Conservation (phyloP, 768 basidiomycete species). For the Boletellus ananiceps region DNA sequence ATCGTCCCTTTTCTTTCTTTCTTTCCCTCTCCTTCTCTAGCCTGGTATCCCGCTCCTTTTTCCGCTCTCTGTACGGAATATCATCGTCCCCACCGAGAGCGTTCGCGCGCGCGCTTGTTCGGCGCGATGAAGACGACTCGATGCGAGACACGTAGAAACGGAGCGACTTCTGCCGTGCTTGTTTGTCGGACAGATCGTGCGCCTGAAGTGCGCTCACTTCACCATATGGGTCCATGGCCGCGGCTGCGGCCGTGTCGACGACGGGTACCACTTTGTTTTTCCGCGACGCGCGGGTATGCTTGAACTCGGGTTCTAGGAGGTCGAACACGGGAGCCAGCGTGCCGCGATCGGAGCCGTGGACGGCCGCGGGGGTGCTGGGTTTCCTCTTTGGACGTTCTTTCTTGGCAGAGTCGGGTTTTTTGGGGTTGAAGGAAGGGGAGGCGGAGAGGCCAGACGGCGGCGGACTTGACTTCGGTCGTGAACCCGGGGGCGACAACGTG, state of each 20-base stretch:
- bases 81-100: constrained; percentile 92
- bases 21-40: constrained; percentile 42
- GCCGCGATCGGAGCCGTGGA: constrained; percentile 12
- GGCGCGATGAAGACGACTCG: constrained; percentile 70
- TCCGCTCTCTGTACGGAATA: constrained; percentile 79
- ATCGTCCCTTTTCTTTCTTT: constrained; percentile 29
- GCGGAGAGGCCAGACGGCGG: not conserved
- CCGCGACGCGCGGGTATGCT: constrained; percentile 34
- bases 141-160: constrained; percentile 94
- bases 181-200: constrained; percentile 81
- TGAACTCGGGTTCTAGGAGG: constrained; percentile 77
- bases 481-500: constrained; percentile 1
- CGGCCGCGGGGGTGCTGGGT: constrained; percentile 40
- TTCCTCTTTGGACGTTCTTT: constrained; percentile 54
- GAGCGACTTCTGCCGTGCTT: constrained; percentile 72
- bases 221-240: constrained; percentile 49
- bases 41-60: constrained; percentile 56
- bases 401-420: constrained; percentile 5
- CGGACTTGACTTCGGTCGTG: constrained; percentile 2
- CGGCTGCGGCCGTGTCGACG: constrained; percentile 6
- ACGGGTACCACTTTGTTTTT: constrained; percentile 8
- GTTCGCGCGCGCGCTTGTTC: constrained; percentile 65
- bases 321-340: constrained; percentile 53
- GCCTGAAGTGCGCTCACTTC: constrained; percentile 66
- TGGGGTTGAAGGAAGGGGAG: not conserved